These are phyloP conservation scores for Dictyostelium purpureum DNA, from an alignment of 78 protist species.

Conservation along the genomic window DNA sequence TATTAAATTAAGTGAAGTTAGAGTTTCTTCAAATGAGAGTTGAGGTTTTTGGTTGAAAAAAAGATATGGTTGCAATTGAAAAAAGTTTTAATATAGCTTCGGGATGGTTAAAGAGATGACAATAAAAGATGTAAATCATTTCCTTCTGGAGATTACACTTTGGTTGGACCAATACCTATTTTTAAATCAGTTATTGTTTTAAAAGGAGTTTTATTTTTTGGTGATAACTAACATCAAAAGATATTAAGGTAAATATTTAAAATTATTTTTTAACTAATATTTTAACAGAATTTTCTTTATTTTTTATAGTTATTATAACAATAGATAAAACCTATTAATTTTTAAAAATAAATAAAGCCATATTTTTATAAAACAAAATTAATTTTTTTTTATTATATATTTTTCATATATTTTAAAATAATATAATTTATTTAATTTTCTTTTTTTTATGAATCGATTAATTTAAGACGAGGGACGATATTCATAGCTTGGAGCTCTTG, in stretches of 20 bases:
- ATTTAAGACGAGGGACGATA: slow-evolving; percentile 90
- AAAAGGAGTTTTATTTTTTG: not conserved
- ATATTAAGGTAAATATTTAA: not conserved
- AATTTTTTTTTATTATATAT: too few relatives aligned
- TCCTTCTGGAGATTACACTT: slow-evolving; percentile 1
- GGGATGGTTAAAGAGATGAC: not conserved
- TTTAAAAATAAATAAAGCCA: too few relatives aligned
- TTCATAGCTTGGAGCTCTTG: slow-evolving; percentile 99
- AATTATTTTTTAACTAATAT: not conserved
- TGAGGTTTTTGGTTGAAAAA: too few relatives aligned
- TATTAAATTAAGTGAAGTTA: too few relatives aligned
- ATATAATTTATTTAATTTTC: too few relatives aligned
- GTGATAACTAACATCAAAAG: not conserved
- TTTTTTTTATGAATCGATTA: not conserved
- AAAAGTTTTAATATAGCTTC: not conserved
- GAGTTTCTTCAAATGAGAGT: not conserved
- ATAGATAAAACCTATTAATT: too few relatives aligned
- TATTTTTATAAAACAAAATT: too few relatives aligned
- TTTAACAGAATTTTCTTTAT: not conserved
- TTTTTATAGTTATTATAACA: too few relatives aligned
- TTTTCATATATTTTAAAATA: too few relatives aligned
- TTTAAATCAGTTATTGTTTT: not conserved
- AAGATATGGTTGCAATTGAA: not conserved
- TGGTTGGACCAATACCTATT: not conserved
- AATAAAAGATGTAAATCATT: not conserved